These are phyloP conservation scores for Tympanopsis confertula DNA, from an alignment of 2,329 filamentous ascomycete species.

Conservation along the genomic window DNA sequence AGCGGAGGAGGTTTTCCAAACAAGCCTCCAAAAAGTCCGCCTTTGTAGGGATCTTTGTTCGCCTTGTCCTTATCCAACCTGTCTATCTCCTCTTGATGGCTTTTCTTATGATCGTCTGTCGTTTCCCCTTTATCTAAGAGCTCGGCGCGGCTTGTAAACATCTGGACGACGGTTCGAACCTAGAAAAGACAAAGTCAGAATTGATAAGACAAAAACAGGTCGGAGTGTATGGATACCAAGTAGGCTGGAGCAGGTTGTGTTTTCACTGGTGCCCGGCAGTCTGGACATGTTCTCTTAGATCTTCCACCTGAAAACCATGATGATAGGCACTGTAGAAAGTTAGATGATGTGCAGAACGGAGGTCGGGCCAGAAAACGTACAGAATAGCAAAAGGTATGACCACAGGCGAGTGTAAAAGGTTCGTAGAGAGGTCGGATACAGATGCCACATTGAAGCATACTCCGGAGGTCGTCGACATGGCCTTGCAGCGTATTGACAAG, in stretches of 20 bases:
- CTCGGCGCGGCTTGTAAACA: not conserved
- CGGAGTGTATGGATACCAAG: not conserved
- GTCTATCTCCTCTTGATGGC: not conserved
- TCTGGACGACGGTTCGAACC: not conserved
- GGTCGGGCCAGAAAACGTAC: too few relatives aligned
- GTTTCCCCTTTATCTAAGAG: not conserved
- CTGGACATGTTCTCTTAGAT: conserved; percentile 1
- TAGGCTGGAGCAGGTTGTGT: not conserved
- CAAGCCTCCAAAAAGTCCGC: not conserved
- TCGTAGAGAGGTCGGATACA: not conserved
- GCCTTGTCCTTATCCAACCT: not conserved
- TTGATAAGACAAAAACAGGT: not conserved
- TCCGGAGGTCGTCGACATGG: not conserved
- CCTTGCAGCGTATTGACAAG: not conserved
- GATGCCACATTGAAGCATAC: not conserved
- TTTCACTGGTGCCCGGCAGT: not conserved
- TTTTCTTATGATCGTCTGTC: not conserved
- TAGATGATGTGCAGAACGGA: too few relatives aligned
- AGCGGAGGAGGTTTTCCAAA: not conserved
- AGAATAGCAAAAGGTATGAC: not conserved
- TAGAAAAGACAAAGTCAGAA: not conserved
- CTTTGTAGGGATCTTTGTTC: not conserved
- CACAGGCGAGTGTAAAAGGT: not conserved
- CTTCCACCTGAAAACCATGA: not conserved
- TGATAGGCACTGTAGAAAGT: not conserved